Conservation (phyloP, 352 stramenopile genomes). For the Elongisporangium undulatum region DNA sequence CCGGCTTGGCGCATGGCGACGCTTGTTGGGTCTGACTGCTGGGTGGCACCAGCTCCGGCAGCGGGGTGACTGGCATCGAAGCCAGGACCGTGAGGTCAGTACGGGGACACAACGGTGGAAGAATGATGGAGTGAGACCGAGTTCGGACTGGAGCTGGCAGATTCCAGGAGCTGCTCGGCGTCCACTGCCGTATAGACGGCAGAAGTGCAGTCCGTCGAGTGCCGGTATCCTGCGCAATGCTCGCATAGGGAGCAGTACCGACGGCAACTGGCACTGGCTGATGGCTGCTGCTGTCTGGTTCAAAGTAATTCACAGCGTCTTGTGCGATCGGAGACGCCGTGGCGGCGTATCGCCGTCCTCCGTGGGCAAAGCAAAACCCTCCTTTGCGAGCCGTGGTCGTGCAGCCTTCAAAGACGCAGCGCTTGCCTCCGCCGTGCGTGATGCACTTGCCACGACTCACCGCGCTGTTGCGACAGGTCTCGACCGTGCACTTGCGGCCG, state of each 20-base stretch:
- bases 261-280: not conserved
- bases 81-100: not conserved
- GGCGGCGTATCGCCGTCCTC: slow-evolving; percentile 19
- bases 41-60: not conserved
- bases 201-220: not conserved
- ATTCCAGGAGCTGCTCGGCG: not conserved
- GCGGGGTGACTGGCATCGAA: not conserved
- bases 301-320: not conserved
- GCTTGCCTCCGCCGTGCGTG: slow-evolving; percentile 76
- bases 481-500: slow-evolving; percentile 64
- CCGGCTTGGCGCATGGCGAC: slow-evolving; percentile 12
- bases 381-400: slow-evolving; percentile 76
- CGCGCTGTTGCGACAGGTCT: slow-evolving; percentile 68
- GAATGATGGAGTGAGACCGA: not conserved
- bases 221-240: not conserved
- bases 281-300: not conserved
- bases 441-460: slow-evolving; percentile 84
- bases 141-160: not conserved
- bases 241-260: not conserved
- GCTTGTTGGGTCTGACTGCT: not conserved
- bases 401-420: slow-evolving; percentile 68
- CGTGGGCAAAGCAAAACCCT: slow-evolving; percentile 81
- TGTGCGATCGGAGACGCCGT: not conserved
- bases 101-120: not conserved
- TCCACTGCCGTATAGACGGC: not conserved